Conservation (phyloP, 257 asterid species). For the Ehretia macrophylla region DNA sequence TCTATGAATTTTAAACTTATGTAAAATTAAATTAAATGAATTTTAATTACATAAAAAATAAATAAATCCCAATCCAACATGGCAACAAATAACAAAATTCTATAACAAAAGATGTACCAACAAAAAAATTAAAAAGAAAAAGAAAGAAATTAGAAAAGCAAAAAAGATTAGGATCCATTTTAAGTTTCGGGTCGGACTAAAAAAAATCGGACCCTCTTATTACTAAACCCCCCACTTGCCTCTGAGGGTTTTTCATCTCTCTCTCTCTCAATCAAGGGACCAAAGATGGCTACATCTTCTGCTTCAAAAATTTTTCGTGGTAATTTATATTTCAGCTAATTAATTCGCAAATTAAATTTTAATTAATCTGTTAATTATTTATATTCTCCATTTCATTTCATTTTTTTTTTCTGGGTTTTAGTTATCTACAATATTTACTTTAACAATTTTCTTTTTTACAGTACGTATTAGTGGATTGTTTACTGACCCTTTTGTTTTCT, state of each 20-base stretch:
- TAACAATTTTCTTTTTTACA: background rate
- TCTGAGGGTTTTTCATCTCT: background rate
- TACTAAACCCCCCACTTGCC: background rate
- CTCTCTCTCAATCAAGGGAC: background rate
- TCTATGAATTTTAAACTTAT: too few species aligned
- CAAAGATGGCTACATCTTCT: constrained; percentile 16
- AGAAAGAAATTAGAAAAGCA: background rate
- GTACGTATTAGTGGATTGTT: too few species aligned
- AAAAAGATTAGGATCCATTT: background rate
- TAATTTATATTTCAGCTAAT: background rate
- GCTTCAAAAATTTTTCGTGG: constrained; percentile 19
- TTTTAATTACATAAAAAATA: too few species aligned
- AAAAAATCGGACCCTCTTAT: too few species aligned
- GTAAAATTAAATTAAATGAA: too few species aligned
- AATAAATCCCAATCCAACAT: too few species aligned
- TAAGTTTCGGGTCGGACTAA: background rate
- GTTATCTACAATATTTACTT: background rate
- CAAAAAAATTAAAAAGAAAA: too few species aligned
- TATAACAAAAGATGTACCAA: too few species aligned
- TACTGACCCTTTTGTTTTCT: background rate
- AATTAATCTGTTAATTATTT: too few species aligned
- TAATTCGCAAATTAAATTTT: background rate
- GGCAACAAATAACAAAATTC: too few species aligned
- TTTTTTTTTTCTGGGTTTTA: too few species aligned
- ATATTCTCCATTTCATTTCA: background rate